A percentile compares a stretch with the other conserved stretches of the same genome.
Evolutionary conservation across 352 stramenopile genomes (phyloP).

Genomic region (Globisporangium carolinianum): DNA sequence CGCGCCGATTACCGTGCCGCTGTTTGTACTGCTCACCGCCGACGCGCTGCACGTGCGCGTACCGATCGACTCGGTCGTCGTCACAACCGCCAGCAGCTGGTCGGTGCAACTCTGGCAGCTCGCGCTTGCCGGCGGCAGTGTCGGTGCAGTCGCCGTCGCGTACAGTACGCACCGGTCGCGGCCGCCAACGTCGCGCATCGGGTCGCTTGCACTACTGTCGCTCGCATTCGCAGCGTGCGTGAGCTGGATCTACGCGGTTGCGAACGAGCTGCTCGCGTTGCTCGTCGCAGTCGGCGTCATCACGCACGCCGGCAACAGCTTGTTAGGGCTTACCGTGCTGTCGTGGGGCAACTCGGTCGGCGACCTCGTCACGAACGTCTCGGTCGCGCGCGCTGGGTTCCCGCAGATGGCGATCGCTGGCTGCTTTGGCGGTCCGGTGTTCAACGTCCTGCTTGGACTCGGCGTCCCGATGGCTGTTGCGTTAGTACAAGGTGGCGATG

Average conservation of each 20-base stretch:
- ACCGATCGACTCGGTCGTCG: neutral
- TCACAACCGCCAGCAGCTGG: too few relatives aligned
- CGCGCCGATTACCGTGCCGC: slow-evolving; percentile 71
- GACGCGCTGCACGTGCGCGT: slow-evolving; percentile 15
- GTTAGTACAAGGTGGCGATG: slow-evolving; percentile 34
- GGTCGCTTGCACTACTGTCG: slow-evolving; percentile 49
- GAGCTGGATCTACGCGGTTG: slow-evolving; percentile 89
- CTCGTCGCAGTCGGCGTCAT: slow-evolving; percentile 71
- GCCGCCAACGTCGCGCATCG: slow-evolving; percentile 34
- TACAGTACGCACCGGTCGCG: slow-evolving; percentile 61
- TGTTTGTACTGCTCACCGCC: slow-evolving; percentile 78
- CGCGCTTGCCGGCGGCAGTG: slow-evolving; percentile 16
- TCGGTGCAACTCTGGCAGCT: slow-evolving; percentile 27
- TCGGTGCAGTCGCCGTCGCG: slow-evolving; percentile 58
- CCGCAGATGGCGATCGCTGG: slow-evolving; percentile 83
- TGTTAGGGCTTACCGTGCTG: slow-evolving; percentile 73
- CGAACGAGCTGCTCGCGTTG: slow-evolving; percentile 80
- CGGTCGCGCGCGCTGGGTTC: slow-evolving; percentile 70
- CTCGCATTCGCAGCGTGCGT: slow-evolving; percentile 82
- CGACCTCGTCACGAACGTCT: slow-evolving; percentile 80
- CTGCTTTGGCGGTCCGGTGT: slow-evolving; percentile 77
- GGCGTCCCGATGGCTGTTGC: slow-evolving; percentile 65
- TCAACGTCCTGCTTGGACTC: slow-evolving; percentile 77
- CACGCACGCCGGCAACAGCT: slow-evolving; percentile 66
- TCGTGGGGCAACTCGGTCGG: slow-evolving; percentile 83